These are phyloP conservation scores for Fusarium sp. DNA, from an alignment of 2,329 filamentous ascomycete species.

Conservation along the genomic window DNA sequence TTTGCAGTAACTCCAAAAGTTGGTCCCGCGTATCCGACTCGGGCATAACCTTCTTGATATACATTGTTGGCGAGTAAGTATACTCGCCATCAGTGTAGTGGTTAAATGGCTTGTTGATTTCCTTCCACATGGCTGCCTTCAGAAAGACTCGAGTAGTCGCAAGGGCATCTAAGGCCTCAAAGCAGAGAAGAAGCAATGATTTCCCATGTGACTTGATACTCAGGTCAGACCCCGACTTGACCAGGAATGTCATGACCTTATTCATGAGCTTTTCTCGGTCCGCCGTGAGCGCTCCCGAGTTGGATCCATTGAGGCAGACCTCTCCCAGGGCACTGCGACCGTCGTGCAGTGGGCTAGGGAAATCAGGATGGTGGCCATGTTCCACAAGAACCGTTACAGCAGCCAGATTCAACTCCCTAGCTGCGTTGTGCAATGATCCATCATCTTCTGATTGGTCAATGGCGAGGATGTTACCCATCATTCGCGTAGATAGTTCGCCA, in stretches of 20 bases:
- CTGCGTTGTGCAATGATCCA: slow-evolving; percentile 75
- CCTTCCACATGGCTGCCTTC: slow-evolving; percentile 74
- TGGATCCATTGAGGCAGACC: slow-evolving; percentile 68
- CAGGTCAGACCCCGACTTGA: slow-evolving; percentile 69
- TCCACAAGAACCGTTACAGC: slow-evolving; percentile 69
- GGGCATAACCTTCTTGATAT: slow-evolving; percentile 62
- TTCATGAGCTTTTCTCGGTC: slow-evolving; percentile 67
- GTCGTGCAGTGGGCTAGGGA: slow-evolving; percentile 71
- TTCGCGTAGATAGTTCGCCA: slow-evolving; percentile 64
- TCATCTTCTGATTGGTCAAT: slow-evolving; percentile 71
- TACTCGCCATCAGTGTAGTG: slow-evolving; percentile 64
- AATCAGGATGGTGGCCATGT: slow-evolving; percentile 72
- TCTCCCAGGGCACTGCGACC: slow-evolving; percentile 74
- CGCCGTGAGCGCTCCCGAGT: slow-evolving; percentile 57
- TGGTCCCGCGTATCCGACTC: slow-evolving; percentile 54
- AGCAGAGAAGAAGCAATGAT: slow-evolving; percentile 69
- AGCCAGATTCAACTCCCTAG: slow-evolving; percentile 68
- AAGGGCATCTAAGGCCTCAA: slow-evolving; percentile 68
- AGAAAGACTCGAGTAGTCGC: slow-evolving; percentile 69
- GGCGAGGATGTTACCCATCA: slow-evolving; percentile 67
- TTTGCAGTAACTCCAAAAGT: slow-evolving; percentile 62
- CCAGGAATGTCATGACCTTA: slow-evolving; percentile 67
- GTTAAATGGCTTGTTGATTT: slow-evolving; percentile 71
- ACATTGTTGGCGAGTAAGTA: slow-evolving; percentile 75
- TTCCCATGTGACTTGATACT: slow-evolving; percentile 68